A percentile compares a stretch with the other conserved stretches of the same genome.
phyloP scores from a whole-genome alignment of 208 protist genomes.

The Leishmania braziliensis region DNA sequence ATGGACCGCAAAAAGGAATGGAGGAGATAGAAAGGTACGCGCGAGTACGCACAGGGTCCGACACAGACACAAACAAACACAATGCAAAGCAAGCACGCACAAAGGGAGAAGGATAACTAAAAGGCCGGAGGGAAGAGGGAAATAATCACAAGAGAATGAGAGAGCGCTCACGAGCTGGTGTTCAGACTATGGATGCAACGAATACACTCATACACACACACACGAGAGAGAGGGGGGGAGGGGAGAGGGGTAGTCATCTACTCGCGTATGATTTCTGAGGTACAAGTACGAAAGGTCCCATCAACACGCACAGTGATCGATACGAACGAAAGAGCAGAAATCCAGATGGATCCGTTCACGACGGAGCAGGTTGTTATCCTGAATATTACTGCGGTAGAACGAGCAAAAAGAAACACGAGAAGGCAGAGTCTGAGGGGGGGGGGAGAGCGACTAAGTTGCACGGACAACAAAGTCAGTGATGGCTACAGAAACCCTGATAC shows the following conservation, averaged over 20 bases:
- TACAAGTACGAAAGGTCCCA: not conserved
- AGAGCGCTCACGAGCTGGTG: no score
- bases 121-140: not conserved
- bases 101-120: not conserved
- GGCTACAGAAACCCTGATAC: not conserved
- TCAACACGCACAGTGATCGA: no score
- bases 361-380: no score
- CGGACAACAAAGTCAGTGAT: not conserved
- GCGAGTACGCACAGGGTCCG: no score
- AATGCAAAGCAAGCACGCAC: not conserved
- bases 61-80: not conserved
- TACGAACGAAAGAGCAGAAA: no score
- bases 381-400: not conserved
- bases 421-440: not conserved
- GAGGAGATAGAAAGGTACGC: not conserved
- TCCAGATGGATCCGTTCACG: no score
- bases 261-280: not conserved
- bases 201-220: not conserved
- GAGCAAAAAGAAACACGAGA: not conserved
- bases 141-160: no score
- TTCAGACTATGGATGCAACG: not conserved
- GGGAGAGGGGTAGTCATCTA: not conserved
- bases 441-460: not conserved
- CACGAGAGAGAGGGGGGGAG: not conserved
- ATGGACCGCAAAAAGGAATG: not conserved